Percentiles rank a stretch among this genome's conserved stretches.
These are phyloP conservation scores for Populus deltoides DNA, from an alignment of 345 rosid genomes.

Conservation along the genomic window DNA sequence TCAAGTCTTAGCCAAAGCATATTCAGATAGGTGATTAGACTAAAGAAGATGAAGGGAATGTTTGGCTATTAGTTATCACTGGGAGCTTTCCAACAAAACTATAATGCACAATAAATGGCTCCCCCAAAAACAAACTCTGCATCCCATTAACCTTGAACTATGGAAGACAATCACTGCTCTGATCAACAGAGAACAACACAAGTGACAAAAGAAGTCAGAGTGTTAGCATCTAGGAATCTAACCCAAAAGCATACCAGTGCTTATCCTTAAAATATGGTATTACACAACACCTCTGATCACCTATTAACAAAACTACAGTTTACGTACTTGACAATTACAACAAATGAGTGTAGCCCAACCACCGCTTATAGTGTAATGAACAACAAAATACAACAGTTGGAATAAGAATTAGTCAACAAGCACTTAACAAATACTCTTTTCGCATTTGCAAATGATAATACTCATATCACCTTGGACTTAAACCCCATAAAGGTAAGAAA, in stretches of 20 bases:
- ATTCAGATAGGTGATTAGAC: background rate
- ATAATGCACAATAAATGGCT: background rate
- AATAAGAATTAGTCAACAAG: background rate
- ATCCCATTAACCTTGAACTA: background rate
- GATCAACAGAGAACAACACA: background rate
- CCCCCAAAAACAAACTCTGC: background rate
- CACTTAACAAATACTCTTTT: background rate
- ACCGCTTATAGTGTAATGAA: background rate
- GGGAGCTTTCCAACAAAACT: background rate
- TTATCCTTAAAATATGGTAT: background rate
- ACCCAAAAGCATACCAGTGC: background rate
- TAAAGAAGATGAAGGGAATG: background rate
- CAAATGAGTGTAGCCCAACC: background rate
- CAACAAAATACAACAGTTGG: background rate
- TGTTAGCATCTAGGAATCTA: background rate
- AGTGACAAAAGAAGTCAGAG: background rate
- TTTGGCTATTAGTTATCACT: background rate
- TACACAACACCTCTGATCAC: background rate
- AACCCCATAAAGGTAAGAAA: background rate
- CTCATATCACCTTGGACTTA: background rate
- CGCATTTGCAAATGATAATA: background rate
- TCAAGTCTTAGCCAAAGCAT: background rate
- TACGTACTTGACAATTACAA: background rate
- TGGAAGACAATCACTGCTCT: background rate
- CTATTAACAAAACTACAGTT: background rate